phyloP scores from a whole-genome alignment of 1,284 basidiomycete genomes.

The Athelia psychrophila region DNA sequence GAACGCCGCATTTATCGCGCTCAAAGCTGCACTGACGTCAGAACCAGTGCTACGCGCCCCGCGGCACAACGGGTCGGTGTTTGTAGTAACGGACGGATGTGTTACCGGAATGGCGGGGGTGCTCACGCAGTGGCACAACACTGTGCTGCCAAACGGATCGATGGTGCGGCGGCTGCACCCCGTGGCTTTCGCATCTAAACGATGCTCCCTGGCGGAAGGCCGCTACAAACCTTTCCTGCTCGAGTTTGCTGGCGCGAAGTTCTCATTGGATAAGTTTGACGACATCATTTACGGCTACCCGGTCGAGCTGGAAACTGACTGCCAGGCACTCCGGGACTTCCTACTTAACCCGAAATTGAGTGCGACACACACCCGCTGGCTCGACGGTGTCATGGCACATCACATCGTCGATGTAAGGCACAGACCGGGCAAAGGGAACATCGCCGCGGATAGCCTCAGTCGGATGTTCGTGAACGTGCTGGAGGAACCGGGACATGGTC shows the following conservation, averaged over 20 bases:
- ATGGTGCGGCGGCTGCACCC: constrained; percentile 18
- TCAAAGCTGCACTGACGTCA: constrained; percentile 24
- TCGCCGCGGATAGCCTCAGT: background rate
- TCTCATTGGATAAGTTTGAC: constrained; percentile 24
- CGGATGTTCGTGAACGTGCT: background rate
- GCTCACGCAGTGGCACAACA: constrained; percentile 20
- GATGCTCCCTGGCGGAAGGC: constrained; percentile 24
- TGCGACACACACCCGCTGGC: background rate
- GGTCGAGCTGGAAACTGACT: constrained; percentile 28
- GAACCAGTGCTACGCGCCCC: constrained; percentile 27
- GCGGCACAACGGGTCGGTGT: constrained; percentile 27
- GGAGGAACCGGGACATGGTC: constrained; percentile 3
- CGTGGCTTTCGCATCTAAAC: constrained; percentile 26
- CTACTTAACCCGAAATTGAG: constrained; percentile 4
- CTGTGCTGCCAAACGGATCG: constrained; percentile 19
- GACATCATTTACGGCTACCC: constrained; percentile 24
- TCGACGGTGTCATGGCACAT: background rate
- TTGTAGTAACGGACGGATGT: constrained; percentile 34
- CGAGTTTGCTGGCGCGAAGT: constrained; percentile 31
- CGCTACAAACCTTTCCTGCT: constrained; percentile 30
- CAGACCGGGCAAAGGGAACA: background rate
- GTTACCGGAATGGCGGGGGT: constrained; percentile 30
- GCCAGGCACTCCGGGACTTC: constrained; percentile 23
- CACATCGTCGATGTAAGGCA: background rate
- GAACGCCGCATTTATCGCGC: constrained; percentile 22